These are phyloP conservation scores for Cyclaneusma minus DNA, from an alignment of 2,329 filamentous ascomycete species.

Conservation along the genomic window DNA sequence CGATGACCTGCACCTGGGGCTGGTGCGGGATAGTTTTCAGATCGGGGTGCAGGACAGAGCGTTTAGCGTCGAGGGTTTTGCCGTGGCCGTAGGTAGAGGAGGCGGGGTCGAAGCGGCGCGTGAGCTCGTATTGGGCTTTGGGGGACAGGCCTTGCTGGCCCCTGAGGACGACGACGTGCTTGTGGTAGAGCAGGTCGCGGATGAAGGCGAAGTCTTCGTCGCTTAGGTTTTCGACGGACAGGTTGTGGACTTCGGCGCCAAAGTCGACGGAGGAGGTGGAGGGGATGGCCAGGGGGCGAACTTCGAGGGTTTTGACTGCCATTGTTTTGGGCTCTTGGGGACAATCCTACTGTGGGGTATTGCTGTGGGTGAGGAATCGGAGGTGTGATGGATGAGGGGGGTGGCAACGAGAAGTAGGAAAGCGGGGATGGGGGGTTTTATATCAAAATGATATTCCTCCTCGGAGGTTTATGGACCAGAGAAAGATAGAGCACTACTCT, in stretches of 20 bases:
- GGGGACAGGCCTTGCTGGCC: slow-evolving; percentile 47
- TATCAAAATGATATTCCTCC: no score
- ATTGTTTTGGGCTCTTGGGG: no score
- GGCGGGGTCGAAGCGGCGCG: slow-evolving; percentile 55
- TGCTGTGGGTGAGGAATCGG: no score
- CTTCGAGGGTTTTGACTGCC: slow-evolving; percentile 16
- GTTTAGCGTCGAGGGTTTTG: slow-evolving; percentile 53
- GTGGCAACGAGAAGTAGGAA: no score
- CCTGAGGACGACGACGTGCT: slow-evolving; percentile 59
- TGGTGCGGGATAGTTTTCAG: slow-evolving; percentile 69
- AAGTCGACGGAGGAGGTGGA: slow-evolving; percentile 32
- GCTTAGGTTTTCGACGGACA: slow-evolving; percentile 44
- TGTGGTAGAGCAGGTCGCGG: slow-evolving; percentile 46
- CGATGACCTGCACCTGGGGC: slow-evolving; percentile 67
- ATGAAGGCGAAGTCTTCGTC: slow-evolving; percentile 51
- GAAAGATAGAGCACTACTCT: no score
- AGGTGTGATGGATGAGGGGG: no score
- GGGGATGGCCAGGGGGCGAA: slow-evolving; percentile 11
- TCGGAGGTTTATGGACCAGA: no score
- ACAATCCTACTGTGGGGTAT: no score
- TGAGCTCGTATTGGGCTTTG: slow-evolving; percentile 59
- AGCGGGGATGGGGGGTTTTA: no score
- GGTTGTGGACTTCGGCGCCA: slow-evolving; percentile 40
- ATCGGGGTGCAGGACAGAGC: slow-evolving; percentile 58
- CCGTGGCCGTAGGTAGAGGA: slow-evolving; percentile 57